Percentiles rank a stretch among this genome's conserved stretches.
Conservation (phyloP, 2,329 filamentous ascomycete genomes). For the Phoma sp. region DNA sequence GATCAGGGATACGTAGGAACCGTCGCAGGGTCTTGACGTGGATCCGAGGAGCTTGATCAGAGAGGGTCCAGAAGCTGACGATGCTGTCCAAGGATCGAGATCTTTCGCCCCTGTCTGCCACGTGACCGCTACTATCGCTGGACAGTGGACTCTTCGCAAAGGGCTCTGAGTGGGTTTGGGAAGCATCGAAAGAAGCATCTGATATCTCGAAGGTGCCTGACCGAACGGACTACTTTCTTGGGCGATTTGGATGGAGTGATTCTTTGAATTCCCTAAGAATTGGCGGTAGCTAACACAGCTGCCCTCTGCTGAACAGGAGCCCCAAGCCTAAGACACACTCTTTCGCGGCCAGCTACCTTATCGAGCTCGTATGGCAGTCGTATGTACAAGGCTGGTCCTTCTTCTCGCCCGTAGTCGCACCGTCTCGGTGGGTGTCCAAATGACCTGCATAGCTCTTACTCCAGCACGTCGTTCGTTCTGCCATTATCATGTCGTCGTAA, state of each 20-base stretch:
- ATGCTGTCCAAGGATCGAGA: neutral
- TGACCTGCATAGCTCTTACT: conserved; percentile 24
- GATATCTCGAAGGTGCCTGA: neutral
- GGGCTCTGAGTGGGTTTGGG: neutral
- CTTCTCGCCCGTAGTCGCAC: conserved; percentile 22
- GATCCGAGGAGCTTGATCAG: neutral
- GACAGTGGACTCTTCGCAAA: neutral
- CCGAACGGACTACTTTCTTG: neutral
- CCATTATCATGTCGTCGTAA: conserved; percentile 49
- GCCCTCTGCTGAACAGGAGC: conserved; percentile 10
- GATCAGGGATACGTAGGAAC: neutral
- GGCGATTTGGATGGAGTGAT: conserved; percentile 4
- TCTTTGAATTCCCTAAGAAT: conserved; percentile 17
- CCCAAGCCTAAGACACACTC: conserved; percentile 14
- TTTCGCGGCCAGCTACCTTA: conserved; percentile 19
- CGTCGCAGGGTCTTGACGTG: neutral
- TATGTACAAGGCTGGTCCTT: conserved; percentile 43
- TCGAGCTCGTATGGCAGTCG: conserved; percentile 24
- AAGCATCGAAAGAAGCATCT: neutral
- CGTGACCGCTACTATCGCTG: neutral
- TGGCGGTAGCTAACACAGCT: conserved; percentile 17
- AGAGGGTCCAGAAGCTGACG: neutral
- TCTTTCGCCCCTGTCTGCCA: neutral
- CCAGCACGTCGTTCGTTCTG: conserved; percentile 33
- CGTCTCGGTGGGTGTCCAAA: conserved; percentile 27